Evolutionary conservation across 768 basidiomycete species (phyloP).

Genomic region (Pulveroboletus sp.): DNA sequence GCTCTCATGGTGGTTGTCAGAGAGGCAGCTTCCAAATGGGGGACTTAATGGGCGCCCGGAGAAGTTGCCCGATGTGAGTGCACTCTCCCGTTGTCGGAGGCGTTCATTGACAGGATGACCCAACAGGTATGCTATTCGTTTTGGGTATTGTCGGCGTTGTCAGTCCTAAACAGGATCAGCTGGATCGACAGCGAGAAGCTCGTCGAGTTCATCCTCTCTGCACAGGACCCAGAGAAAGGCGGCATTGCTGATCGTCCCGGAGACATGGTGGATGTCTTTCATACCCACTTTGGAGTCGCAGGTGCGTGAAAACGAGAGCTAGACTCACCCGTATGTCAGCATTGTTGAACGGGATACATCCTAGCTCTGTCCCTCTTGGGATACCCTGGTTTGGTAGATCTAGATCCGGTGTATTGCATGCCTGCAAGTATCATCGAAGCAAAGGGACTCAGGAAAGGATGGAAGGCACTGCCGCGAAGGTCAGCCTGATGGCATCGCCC

Average conservation of each 20-base stretch:
- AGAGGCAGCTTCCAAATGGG: conserved; percentile 88
- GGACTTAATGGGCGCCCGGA: conserved; percentile 97
- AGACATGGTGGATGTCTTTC: conserved; percentile 96
- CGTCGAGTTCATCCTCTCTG: conserved; percentile 76
- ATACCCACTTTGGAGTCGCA: conserved; percentile 88
- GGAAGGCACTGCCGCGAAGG: conserved; percentile 30
- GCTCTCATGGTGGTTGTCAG: conserved; percentile 89
- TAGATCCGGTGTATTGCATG: conserved; percentile 98
- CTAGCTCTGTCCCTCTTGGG: conserved; percentile 80
- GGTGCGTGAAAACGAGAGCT: conserved; percentile 38
- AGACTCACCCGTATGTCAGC: not conserved
- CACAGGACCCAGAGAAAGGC: conserved; percentile 85
- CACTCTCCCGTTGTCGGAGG: not conserved
- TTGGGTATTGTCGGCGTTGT: conserved; percentile 88
- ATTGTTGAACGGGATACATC: not conserved
- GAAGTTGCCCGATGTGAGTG: conserved; percentile 88
- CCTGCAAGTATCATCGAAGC: conserved; percentile 69
- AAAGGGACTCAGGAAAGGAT: conserved; percentile 59
- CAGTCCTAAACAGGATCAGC: conserved; percentile 72
- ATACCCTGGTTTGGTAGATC: conserved; percentile 74
- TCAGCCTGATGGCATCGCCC: conserved; percentile 10
- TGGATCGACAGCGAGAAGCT: conserved; percentile 90
- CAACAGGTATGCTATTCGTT: conserved; percentile 86
- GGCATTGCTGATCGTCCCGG: conserved; percentile 94
- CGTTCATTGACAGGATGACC: not conserved